Base-by-base conservation (phyloP, 2,329 filamentous ascomycete genomes). In the Leptosphaerulina australis region DNA sequence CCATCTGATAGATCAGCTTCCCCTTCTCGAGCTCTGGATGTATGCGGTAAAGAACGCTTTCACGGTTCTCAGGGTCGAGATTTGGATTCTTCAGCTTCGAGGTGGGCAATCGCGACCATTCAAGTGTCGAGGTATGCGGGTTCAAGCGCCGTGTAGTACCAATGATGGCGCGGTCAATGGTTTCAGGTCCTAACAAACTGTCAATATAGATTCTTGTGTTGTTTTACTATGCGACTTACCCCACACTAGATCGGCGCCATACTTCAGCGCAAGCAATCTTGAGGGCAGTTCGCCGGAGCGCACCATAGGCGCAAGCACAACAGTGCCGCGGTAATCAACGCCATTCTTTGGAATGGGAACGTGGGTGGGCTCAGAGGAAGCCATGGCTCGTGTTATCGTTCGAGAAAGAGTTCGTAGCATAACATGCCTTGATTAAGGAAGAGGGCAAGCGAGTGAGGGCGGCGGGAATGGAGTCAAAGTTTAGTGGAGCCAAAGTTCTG, bases 281-380 rank as follows among this genome's bases (percentile, higher is more conserved):
- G 90, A 94, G 3, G 94, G 93, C 53, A 97, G 79, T 78, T 99
- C 94, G 69, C 94, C 94, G n/a, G 91, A 96, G 62, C 94, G 88
- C 50, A 97, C 93, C 94, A 99, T 99, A 30, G 94, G 94, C 55
- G 94, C 94, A 57, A 99, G 87, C 34, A 97, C 94, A 59, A 97
- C 77, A 75, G 95, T 97, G 75, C 89, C 88, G 63, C 93, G 85
- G 76, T 97, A 97, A 78, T 97, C 91, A 66, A 96, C 91, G 41
- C 93, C 93, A 73, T 88, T 88, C 54, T 81, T 83, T 58, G 93
- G 93, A 60, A 97, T 96, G 41, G 91, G 87, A 28, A 96, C 89
- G 69, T 80, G 85, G 69, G 88, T 57, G 10, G 68, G 64, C 47
- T 58, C 54, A 18, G 52, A 40, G 28, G 66, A 56, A 30, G 67